Percentiles rank a stretch among this genome's conserved stretches.
phyloP scores from a whole-genome alignment of 169 alveolate genomes.

The Cryptosporidium muris region DNA sequence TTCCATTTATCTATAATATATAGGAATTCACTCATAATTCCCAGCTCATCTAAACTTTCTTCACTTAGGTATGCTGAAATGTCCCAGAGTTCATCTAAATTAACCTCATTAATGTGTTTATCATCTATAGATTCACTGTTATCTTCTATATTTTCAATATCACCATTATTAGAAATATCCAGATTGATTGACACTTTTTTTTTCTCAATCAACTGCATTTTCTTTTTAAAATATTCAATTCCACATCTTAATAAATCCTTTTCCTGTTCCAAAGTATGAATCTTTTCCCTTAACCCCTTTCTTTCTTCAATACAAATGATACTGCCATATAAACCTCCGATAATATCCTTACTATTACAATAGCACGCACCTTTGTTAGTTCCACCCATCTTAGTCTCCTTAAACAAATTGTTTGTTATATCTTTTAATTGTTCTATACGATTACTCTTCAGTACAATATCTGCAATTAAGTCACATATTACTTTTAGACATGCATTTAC shows the following conservation, averaged over 20 bases:
- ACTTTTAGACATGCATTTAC: slow-evolving; percentile 55
- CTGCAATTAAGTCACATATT: slow-evolving; percentile 50
- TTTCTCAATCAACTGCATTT: slow-evolving; percentile 29
- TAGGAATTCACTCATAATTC: slow-evolving; percentile 54
- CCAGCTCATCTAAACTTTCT: slow-evolving; percentile 38
- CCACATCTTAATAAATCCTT: slow-evolving; percentile 31
- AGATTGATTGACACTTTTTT: slow-evolving; percentile 18
- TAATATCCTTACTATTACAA: slow-evolving; percentile 42
- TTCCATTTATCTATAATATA: slow-evolving; percentile 47
- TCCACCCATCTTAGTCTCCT: neutral
- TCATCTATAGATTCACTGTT: slow-evolving; percentile 5
- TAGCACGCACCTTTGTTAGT: slow-evolving; percentile 26
- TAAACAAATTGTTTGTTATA: neutral
- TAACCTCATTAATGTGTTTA: neutral
- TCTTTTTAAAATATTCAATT: slow-evolving; percentile 44
- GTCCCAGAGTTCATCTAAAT: slow-evolving; percentile 33
- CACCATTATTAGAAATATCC: slow-evolving; percentile 38
- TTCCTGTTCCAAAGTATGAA: slow-evolving; percentile 38
- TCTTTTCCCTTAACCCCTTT: slow-evolving; percentile 36
- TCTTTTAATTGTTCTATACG: slow-evolving; percentile 58
- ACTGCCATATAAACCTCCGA: slow-evolving; percentile 51
- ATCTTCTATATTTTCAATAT: slow-evolving; percentile 5
- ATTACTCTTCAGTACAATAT: slow-evolving; percentile 27
- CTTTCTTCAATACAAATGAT: slow-evolving; percentile 55
- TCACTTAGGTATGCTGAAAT: slow-evolving; percentile 36